These are phyloP conservation scores for Podila verticillata DNA, from an alignment of 192 early-diverging fungal genomes.

Conservation along the genomic window DNA sequence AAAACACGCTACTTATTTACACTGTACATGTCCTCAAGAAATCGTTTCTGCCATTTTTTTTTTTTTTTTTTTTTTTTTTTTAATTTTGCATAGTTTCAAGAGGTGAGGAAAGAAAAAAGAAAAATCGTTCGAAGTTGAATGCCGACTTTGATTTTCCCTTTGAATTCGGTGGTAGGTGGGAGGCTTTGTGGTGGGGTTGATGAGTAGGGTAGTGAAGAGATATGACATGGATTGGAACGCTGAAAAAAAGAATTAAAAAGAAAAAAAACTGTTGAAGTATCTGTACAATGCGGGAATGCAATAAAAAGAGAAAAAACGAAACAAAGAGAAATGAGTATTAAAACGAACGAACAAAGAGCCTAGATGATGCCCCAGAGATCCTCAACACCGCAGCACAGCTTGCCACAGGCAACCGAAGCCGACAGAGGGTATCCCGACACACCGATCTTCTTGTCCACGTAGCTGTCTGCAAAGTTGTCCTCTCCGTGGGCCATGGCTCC, in stretches of 20 bases:
- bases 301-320: slow-evolving; percentile 18
- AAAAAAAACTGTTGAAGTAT: slow-evolving; percentile 8
- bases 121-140: slow-evolving; percentile 41
- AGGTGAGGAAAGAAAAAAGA: not conserved
- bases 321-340: not conserved
- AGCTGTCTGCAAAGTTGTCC: slow-evolving; percentile 95
- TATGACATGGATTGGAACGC: slow-evolving; percentile 21
- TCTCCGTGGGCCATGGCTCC: slow-evolving; percentile 97
- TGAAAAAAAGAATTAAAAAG: slow-evolving; percentile 9
- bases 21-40: no score
- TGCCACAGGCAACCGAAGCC: slow-evolving; percentile 97
- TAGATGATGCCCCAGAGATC: slow-evolving; percentile 88
- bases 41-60: not conserved
- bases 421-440: slow-evolving; percentile 97
- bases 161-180: not conserved
- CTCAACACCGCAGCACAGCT: slow-evolving; percentile 89
- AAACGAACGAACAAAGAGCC: not conserved
- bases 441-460: slow-evolving; percentile 98
- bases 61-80: slow-evolving; percentile 10
- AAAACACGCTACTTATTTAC: no score
- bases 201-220: slow-evolving; percentile 3
- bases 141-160: slow-evolving; percentile 23
- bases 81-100: slow-evolving; percentile 6
- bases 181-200: not conserved
- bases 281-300: not conserved